Conservation (phyloP, 495 filamentous ascomycete species). For the Xylaria curta region DNA sequence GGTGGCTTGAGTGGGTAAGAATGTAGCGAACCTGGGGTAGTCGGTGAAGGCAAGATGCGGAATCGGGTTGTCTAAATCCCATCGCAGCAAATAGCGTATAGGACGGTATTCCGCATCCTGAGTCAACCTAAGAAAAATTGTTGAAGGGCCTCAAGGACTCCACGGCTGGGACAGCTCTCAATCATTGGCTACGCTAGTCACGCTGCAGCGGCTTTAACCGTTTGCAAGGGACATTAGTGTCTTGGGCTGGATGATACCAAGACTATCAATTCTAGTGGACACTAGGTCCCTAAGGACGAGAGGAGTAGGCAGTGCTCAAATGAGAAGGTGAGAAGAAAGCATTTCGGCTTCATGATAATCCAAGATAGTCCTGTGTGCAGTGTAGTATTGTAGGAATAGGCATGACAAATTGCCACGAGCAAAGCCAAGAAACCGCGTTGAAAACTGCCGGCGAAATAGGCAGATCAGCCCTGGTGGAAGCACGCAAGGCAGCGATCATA, state of each 20-base stretch:
- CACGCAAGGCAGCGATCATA: not conserved
- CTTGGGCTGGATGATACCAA: not conserved
- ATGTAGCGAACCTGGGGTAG: not conserved
- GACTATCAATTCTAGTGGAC: not conserved
- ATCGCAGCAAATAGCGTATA: not conserved
- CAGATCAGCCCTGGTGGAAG: constrained; percentile 1
- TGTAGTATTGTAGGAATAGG: not conserved
- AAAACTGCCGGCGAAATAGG: constrained; percentile 2
- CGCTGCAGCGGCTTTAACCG: constrained; percentile 2
- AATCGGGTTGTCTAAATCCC: not conserved
- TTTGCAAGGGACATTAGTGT: constrained; percentile 3
- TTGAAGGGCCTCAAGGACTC: not conserved
- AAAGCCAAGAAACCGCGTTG: not conserved
- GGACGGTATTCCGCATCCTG: not conserved
- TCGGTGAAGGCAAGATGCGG: not conserved
- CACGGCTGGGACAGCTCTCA: not conserved
- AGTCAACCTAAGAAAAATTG: not conserved
- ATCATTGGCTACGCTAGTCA: not conserved
- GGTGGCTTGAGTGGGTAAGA: not conserved
- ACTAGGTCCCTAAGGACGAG: not conserved
- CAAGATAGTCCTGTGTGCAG: not conserved
- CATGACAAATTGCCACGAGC: constrained; percentile 22
- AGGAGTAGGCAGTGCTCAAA: not conserved
- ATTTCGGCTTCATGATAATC: not conserved
- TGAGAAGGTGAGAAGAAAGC: constrained; percentile 5